Evolutionary conservation across 768 basidiomycete genomes (phyloP).

Genomic region (Lepiota subincarnata): DNA sequence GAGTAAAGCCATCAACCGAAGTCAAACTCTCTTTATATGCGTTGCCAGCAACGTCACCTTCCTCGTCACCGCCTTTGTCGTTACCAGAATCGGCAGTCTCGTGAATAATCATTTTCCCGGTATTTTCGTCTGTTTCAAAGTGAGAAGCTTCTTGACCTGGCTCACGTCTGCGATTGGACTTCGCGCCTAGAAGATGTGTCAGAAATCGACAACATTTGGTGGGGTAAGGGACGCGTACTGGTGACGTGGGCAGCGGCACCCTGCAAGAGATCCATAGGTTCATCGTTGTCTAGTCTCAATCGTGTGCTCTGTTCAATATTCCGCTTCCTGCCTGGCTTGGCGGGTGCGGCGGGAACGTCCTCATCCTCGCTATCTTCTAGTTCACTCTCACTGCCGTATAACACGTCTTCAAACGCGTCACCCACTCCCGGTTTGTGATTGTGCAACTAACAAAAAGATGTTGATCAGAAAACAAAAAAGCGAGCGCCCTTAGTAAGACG

Average conservation of each 20-base stretch:
- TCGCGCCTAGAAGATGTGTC: slow-evolving; percentile 30
- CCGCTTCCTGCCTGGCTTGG: slow-evolving; percentile 28
- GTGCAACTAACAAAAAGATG: slow-evolving; percentile 30
- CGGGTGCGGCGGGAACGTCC: slow-evolving; percentile 34
- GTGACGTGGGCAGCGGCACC: slow-evolving; percentile 70
- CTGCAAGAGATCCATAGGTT: slow-evolving; percentile 92
- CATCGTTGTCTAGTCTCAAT: slow-evolving; percentile 82
- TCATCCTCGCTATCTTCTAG: slow-evolving; percentile 68
- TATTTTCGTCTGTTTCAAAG: slow-evolving; percentile 85
- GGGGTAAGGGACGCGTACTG: slow-evolving; percentile 41
- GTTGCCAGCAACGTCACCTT: slow-evolving; percentile 54
- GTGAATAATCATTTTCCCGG: slow-evolving; percentile 76
- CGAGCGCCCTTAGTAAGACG: background rate
- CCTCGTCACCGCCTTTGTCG: slow-evolving; percentile 32
- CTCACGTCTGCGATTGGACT: slow-evolving; percentile 55
- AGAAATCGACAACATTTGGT: background rate
- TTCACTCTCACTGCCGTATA: slow-evolving; percentile 96
- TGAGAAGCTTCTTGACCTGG: slow-evolving; percentile 82
- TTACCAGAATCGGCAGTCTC: slow-evolving; percentile 48
- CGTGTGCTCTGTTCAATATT: slow-evolving; percentile 45
- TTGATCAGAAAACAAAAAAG: background rate
- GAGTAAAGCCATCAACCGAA: slow-evolving; percentile 86
- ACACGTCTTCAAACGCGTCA: slow-evolving; percentile 94
- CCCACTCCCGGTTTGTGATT: slow-evolving; percentile 52
- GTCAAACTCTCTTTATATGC: slow-evolving; percentile 84